Percentiles rank a stretch among this genome's conserved stretches.
Evolutionary conservation across 2,329 filamentous ascomycete genomes (phyloP).

Genomic region (Thielaviopsis cerberus): DNA sequence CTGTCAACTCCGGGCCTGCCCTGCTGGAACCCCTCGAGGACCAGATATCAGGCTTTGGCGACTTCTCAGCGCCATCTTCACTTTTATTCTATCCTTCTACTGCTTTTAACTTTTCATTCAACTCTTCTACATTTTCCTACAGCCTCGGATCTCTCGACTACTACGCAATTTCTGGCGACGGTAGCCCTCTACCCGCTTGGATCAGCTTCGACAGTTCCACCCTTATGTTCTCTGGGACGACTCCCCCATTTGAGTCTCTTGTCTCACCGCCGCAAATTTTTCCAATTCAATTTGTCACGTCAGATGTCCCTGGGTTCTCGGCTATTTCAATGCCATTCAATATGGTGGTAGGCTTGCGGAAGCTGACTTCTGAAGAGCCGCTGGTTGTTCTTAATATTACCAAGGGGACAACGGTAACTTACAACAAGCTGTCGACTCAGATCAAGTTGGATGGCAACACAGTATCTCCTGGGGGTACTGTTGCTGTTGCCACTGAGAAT

Average conservation of each 20-base stretch:
- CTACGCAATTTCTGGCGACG: conserved; percentile 58
- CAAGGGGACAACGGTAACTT: conserved; percentile 31
- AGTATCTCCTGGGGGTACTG: conserved; percentile 27
- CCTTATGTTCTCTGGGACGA: conserved; percentile 52
- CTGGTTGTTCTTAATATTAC: conserved; percentile 39
- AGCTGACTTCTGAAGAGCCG: conserved; percentile 44
- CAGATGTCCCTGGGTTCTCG: conserved; percentile 61
- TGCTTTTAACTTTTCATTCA: conserved; percentile 34
- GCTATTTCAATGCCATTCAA: conserved; percentile 47
- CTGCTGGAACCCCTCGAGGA: conserved; percentile 37
- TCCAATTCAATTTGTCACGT: conserved; percentile 54
- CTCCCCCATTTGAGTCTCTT: conserved; percentile 45
- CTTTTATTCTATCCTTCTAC: conserved; percentile 36
- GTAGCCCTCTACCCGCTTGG: conserved; percentile 76
- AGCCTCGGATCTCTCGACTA: conserved; percentile 40
- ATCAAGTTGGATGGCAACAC: conserved; percentile 40
- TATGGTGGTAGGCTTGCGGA: conserved; percentile 52
- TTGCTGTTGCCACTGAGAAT: conserved; percentile 33
- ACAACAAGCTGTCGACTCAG: conserved; percentile 29
- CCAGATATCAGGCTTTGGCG: conserved; percentile 39
- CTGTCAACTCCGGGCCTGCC: conserved; percentile 33
- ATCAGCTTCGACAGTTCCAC: conserved; percentile 48
- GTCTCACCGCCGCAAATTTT: conserved; percentile 54
- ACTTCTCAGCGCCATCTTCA: conserved; percentile 40
- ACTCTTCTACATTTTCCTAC: conserved; percentile 43